Evolutionary conservation across 306 rosid species (phyloP), one percentile per base, ranked within the genome.

Genomic region (Begonia peltatifolia): DNA sequence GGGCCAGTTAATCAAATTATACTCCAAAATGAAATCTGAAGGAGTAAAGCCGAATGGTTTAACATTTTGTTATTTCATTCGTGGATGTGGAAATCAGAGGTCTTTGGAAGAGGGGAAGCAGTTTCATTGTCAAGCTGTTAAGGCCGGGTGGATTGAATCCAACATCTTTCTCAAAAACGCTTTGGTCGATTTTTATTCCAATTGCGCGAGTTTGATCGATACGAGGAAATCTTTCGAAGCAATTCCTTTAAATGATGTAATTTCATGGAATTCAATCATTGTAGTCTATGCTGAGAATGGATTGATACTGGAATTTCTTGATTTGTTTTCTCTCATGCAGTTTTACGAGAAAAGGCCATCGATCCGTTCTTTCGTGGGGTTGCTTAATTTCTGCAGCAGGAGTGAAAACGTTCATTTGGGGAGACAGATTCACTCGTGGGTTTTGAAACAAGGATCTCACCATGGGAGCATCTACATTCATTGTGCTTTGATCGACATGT

Each of bases 201-300:
- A 76, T 9, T 83, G 86, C 55, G 76, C 81, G 64, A 71, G 70
- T n/a, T 71, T 57, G 48, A 61, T 61, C 57, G 83, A 76, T 57
- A 82, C 94, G 25, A 76, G 59, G 62, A 67, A 68, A 50, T 76
- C 79, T 38, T 74, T 85, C 65, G 75, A 79, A 47, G 79, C 12
- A n/a, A 80, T 90, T 54, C 65, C 59, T 2, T 5, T 63, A 41
- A 63, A 69, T 53, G 80, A 80, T 63, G 84, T 85, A 58, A 90
- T 85, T 76, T 90, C 97, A 3, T 90, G 95, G 95, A 89, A 85
- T 63, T 90, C 95, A 13, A 63, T 90, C 53, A 73, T 80, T 66
- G 74, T 63, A 63, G 88, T 83, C 50, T 55, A 65, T 57, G 73
- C 81, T 0, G 79, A 73, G 5, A 71, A 56, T 10, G 56, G 61